phyloP scores from a whole-genome alignment of 192 early-diverging fungal genomes.

The Coemansia sp. region DNA sequence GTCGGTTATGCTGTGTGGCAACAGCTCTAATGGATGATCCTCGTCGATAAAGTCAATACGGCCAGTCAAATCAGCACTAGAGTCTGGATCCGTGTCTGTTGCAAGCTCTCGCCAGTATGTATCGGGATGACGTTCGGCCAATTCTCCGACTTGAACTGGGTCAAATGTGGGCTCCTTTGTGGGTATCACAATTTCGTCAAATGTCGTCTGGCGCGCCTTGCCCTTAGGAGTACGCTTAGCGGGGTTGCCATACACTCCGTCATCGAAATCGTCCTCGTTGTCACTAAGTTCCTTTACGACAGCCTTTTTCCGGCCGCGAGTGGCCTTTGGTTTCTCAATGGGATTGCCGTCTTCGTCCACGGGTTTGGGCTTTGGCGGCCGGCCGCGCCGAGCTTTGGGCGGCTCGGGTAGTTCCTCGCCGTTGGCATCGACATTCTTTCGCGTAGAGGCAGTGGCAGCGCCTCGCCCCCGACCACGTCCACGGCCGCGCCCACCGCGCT shows the following conservation, averaged over 20 bases:
- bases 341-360: constrained; percentile 5
- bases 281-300: background rate
- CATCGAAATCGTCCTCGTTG: constrained; percentile 27
- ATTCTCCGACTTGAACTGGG: constrained; percentile 51
- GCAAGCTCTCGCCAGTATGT: constrained; percentile 40
- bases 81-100: background rate
- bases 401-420: constrained; percentile 18
- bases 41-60: constrained; percentile 63
- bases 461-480: constrained; percentile 41
- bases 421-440: constrained; percentile 12
- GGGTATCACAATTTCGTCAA: constrained; percentile 40
- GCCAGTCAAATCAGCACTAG: background rate
- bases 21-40: constrained; percentile 64
- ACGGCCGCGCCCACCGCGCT: constrained; percentile 33
- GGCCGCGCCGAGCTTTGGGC: constrained; percentile 40
- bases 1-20: constrained; percentile 70
- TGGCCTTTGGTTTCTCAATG: constrained; percentile 27
- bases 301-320: constrained; percentile 43
- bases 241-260: constrained; percentile 14
- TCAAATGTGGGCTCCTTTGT: constrained; percentile 45
- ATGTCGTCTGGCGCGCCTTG: constrained; percentile 43
- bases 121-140: constrained; percentile 59
- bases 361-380: constrained; percentile 27
- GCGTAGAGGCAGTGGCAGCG: constrained; percentile 1
- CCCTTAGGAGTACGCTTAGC: constrained; percentile 35